Evolutionary conservation across 805 yeast species (phyloP), one percentile per base, ranked within the genome.

Genomic region (Kodamaea hsintzibuensis): DNA sequence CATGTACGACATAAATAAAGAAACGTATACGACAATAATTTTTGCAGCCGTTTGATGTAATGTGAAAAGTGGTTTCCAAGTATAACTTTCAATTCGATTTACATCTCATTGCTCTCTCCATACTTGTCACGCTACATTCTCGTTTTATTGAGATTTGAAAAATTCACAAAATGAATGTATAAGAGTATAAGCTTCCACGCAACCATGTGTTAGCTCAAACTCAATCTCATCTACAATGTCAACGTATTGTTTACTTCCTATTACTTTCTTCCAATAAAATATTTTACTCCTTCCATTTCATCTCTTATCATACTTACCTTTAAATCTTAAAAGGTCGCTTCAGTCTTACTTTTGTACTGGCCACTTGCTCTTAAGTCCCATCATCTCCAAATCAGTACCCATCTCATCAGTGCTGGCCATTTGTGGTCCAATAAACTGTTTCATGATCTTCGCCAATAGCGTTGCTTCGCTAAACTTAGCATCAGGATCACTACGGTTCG

Each of bases 371-470:
- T 65, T 55, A 33, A 75, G 48, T 7, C 52, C 52, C 52, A 76
- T 69, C 48, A 60, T 56, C 10, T 71, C 71, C 42, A 75, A 67
- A 57, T 76, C 80, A 45, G 63, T 58, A 7, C 57, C 53, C 38
- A 74, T 59, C 54, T 76, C 77, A 13, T 73, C 74, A 2, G 59
- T 57, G 33, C 55, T 67, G 3, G 69, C 74, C 7, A 71, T 59
- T 27, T 68, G 71, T 4, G 79, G 79, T 1, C 79, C 79, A 13
- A 57, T 60, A 51, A 73, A 76, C 50, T 73, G 77, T 58, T 76
- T 76, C 74, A 71, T 70, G 50, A 76, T 75, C 59, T 71, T 73
- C 6, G 79, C 77, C 49, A 75, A 63, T 30, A 76, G 60, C 13
- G 66, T 67, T 0, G 77, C 67, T 54, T 76, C 80, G 2, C 74